Conservation (phyloP, 2,329 filamentous ascomycete species). For the Hypoxylon sp. region DNA sequence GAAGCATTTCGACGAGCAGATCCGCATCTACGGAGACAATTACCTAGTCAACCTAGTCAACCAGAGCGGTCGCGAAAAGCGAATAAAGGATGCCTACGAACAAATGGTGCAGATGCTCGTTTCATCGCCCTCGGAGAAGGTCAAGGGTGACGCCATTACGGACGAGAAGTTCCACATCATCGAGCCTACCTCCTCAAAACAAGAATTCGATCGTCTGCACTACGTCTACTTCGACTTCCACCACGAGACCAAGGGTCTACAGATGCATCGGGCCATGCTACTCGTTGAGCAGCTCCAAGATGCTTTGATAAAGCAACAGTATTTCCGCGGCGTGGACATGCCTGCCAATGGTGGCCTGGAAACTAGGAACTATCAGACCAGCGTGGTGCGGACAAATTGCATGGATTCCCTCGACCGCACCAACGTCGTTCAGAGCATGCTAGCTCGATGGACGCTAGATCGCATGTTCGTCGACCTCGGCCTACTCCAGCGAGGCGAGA, state of each 20-base stretch:
- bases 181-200: conserved; percentile 70
- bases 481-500: conserved; percentile 81
- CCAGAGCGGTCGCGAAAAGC: conserved; percentile 90
- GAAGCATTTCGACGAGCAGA: conserved; percentile 94
- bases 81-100: conserved; percentile 94
- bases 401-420: conserved; percentile 99
- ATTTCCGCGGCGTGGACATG: conserved; percentile 93
- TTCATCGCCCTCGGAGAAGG: conserved; percentile 75
- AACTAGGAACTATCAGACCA: conserved; percentile 84
- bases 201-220: conserved; percentile 86
- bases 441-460: conserved; percentile 89
- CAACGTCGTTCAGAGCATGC: conserved; percentile 98
- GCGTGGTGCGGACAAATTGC: conserved; percentile 96
- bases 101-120: conserved; percentile 85
- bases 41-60: conserved; percentile 98
- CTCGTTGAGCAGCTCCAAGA: conserved; percentile 86
- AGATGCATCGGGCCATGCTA: conserved; percentile 91
- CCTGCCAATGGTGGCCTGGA: conserved; percentile 84
- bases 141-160: conserved; percentile 75
- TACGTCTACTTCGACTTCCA: conserved; percentile 99
- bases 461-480: conserved; percentile 90
- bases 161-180: conserved; percentile 87
- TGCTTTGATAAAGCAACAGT: conserved; percentile 83
- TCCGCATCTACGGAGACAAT: conserved; percentile 93
- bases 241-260: conserved; percentile 94